Conservation (phyloP, 805 yeast genomes). For the Spencermartinsiella europaea region DNA sequence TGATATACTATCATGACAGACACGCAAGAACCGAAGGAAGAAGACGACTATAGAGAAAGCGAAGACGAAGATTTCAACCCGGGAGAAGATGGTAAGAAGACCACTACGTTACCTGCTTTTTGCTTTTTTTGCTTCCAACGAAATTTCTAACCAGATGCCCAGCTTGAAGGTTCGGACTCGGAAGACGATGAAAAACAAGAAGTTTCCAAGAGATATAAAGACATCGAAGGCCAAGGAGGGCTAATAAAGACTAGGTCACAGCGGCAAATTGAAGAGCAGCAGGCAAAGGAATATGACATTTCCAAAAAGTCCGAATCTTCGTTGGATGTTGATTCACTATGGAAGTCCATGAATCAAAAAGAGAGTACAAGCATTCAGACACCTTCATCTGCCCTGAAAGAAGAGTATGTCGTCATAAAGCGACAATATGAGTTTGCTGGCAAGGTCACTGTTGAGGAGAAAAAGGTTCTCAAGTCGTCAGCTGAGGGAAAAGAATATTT, state of each 20-base stretch:
- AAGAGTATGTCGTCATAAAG: slow-evolving; percentile 61
- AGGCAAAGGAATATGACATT: slow-evolving; percentile 29
- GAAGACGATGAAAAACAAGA: slow-evolving; percentile 30
- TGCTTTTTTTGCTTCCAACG: no score
- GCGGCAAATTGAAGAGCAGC: slow-evolving; percentile 33
- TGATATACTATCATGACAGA: neutral
- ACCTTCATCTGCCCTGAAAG: slow-evolving; percentile 19
- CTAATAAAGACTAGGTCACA: slow-evolving; percentile 68
- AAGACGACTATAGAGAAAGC: slow-evolving; percentile 48
- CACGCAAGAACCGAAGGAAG: slow-evolving; percentile 26
- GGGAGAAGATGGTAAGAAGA: slow-evolving; percentile 19
- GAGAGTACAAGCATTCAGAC: neutral
- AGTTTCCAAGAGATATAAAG: slow-evolving; percentile 39
- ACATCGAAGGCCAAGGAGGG: slow-evolving; percentile 58
- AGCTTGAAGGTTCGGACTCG: slow-evolving; percentile 35
- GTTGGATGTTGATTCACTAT: slow-evolving; percentile 47
- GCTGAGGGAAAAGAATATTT: slow-evolving; percentile 85
- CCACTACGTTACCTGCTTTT: no score
- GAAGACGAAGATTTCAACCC: slow-evolving; percentile 57
- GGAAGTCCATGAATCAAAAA: slow-evolving; percentile 48
- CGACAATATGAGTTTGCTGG: slow-evolving; percentile 89
- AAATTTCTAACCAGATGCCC: slow-evolving; percentile 29
- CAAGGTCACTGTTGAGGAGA: slow-evolving; percentile 67
- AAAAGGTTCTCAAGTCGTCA: slow-evolving; percentile 67
- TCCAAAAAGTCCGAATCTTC: slow-evolving; percentile 15